Conservation (phyloP, 164 flowering plant species). For the Kingdonia uniflora region DNA sequence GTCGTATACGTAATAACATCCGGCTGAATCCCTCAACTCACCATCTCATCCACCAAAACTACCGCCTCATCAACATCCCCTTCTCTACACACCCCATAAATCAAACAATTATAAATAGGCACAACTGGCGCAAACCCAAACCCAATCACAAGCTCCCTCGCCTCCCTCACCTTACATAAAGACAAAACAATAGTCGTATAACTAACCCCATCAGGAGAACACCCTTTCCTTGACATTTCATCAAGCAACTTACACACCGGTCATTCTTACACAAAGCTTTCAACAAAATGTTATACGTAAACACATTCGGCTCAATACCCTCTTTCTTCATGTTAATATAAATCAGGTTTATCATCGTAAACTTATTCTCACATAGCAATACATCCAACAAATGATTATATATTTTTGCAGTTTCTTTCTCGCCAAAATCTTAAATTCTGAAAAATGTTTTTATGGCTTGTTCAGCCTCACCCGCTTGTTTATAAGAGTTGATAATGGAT, state of each 20-base stretch:
- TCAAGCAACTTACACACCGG: constrained; percentile 53
- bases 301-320: constrained; percentile 66
- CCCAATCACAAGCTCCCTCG: constrained; percentile 36
- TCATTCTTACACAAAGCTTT: constrained; percentile 81
- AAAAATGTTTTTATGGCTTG: constrained; percentile 71
- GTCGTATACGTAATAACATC: constrained; percentile 67
- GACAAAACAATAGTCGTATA: constrained; percentile 62
- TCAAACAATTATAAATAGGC: constrained; percentile 67
- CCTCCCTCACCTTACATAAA: constrained; percentile 65
- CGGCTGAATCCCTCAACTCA: constrained; percentile 35
- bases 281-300: constrained; percentile 69
- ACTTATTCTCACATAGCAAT: constrained; percentile 55
- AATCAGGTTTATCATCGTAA: constrained; percentile 54
- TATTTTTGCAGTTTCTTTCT: constrained; percentile 57
- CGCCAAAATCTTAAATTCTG: constrained; percentile 61
- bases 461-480: constrained; percentile 38
- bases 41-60: constrained; percentile 45
- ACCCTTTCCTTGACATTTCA: constrained; percentile 68
- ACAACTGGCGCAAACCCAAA: constrained; percentile 36
- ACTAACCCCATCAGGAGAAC: constrained; percentile 66
- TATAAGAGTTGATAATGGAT: constrained; percentile 40
- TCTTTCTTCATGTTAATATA: constrained; percentile 73
- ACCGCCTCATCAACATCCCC: constrained; percentile 35
- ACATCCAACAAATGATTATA: constrained; percentile 77
- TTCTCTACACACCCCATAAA: constrained; percentile 47